Evolutionary conservation across 176 grass and related monocot species (phyloP).

Genomic region (Triticum turgidum): DNA sequence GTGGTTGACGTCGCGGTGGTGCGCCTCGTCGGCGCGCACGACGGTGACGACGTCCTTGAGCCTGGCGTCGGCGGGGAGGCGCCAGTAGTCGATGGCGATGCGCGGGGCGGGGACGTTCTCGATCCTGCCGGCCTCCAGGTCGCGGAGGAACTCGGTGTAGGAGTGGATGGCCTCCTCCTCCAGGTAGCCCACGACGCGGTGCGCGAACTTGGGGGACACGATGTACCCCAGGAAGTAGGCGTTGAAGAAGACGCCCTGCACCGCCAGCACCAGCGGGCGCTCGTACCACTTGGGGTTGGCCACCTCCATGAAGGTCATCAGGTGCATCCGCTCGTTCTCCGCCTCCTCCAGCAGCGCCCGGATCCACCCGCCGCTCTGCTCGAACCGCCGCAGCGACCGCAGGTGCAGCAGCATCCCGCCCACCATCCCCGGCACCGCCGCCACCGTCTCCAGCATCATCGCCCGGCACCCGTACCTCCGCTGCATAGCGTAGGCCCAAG

Average conservation of each 20-base stretch:
- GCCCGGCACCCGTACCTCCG: conserved; percentile 77
- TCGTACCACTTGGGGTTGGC: conserved; percentile 66
- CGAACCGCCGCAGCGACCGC: conserved; percentile 69
- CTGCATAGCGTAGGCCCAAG: conserved; percentile 11
- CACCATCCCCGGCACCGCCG: conserved; percentile 88
- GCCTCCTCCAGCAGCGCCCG: conserved; percentile 66
- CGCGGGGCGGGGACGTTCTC: conserved; percentile 65
- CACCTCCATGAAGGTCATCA: conserved; percentile 93
- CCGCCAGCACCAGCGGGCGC: background rate
- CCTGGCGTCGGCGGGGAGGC: conserved; percentile 52
- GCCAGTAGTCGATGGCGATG: conserved; percentile 92
- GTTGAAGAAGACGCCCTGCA: conserved; percentile 32
- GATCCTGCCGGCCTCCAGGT: conserved; percentile 68
- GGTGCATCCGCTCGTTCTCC: conserved; percentile 83
- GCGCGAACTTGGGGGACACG: conserved; percentile 63
- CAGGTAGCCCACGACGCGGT: conserved; percentile 79
- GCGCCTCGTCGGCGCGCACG: conserved; percentile 73
- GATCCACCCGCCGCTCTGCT: conserved; percentile 82
- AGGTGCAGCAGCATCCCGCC: conserved; percentile 76
- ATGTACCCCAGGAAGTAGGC: conserved; percentile 38
- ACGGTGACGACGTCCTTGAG: conserved; percentile 66
- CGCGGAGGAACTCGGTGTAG: conserved; percentile 76
- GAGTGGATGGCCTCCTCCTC: conserved; percentile 88
- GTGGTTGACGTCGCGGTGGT: conserved; percentile 89
- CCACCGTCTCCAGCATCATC: conserved; percentile 88